Percentiles rank a stretch among this genome's conserved stretches.
phyloP scores from a whole-genome alignment of 371 early-diverging fungal genomes.

The Mucor plumbeus region DNA sequence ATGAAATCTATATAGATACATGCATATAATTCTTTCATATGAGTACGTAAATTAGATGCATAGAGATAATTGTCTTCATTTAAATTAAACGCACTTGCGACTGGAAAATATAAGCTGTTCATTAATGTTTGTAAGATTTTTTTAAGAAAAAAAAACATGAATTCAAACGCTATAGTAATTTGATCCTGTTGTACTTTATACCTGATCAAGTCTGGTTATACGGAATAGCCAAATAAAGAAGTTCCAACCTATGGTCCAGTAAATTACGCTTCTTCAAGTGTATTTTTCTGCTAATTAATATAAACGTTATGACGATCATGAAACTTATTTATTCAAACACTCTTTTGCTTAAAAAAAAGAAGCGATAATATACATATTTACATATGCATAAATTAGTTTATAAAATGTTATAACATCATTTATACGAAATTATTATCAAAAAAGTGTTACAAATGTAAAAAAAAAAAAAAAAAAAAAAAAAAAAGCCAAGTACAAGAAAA shows the following conservation, averaged over 20 bases:
- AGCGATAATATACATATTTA: not conserved
- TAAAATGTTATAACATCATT: not conserved
- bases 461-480: too few species aligned
- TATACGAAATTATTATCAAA: not conserved
- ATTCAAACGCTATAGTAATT: not conserved
- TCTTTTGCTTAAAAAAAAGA: too few species aligned
- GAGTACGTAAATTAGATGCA: too few species aligned
- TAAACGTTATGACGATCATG: slow-evolving; percentile 5
- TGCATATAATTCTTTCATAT: not conserved
- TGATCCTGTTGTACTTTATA: not conserved
- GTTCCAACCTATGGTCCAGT: not conserved
- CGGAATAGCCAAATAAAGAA: not conserved
- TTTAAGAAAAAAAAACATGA: too few species aligned
- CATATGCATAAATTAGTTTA: too few species aligned
- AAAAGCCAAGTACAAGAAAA: not conserved
- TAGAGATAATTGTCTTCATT: too few species aligned
- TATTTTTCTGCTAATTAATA: not conserved
- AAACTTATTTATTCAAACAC: not conserved
- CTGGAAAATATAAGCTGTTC: too few species aligned
- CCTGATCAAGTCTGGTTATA: not conserved
- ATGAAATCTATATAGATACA: not conserved
- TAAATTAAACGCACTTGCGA: too few species aligned
- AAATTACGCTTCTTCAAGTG: not conserved
- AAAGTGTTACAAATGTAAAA: not conserved
- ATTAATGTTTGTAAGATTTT: too few species aligned